Evolutionary conservation across 768 basidiomycete genomes (phyloP).

Genomic region (Boletus pseudo-olivaceus): DNA sequence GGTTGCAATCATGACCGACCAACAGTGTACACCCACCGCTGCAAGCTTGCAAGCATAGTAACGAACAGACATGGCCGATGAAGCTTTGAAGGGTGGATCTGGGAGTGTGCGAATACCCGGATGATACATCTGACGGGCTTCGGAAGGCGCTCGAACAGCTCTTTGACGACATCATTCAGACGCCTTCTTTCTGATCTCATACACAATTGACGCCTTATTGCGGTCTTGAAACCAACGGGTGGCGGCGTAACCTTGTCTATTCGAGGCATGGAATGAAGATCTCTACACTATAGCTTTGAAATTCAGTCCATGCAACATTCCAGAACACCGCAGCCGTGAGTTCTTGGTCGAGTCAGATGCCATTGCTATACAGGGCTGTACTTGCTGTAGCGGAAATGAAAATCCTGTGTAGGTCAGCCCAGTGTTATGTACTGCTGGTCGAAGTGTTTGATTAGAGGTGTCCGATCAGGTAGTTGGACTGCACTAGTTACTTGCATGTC

Average conservation of each 20-base stretch:
- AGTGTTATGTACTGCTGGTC: not conserved
- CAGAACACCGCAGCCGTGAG: not conserved
- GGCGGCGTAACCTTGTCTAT: not conserved
- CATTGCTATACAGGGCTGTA: conserved; percentile 22
- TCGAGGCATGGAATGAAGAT: conserved; percentile 5
- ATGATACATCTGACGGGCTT: not conserved
- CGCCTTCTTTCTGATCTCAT: not conserved
- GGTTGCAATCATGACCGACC: not conserved
- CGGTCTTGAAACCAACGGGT: not conserved
- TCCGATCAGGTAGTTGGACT: not conserved
- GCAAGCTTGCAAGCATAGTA: not conserved
- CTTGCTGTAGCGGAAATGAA: conserved; percentile 7
- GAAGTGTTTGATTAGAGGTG: not conserved
- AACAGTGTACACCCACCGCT: not conserved
- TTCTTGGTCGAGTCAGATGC: not conserved
- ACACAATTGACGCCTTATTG: not conserved
- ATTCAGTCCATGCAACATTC: not conserved
- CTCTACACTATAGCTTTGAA: not conserved
- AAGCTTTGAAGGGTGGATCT: not conserved
- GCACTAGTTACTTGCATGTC: not conserved
- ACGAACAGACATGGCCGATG: not conserved
- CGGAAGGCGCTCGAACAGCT: not conserved
- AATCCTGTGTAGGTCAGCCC: conserved; percentile 11
- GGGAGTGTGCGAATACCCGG: not conserved
- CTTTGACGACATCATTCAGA: not conserved